phyloP scores from a whole-genome alignment of 768 basidiomycete genomes.

The Coprinellus aureogranulatus region DNA sequence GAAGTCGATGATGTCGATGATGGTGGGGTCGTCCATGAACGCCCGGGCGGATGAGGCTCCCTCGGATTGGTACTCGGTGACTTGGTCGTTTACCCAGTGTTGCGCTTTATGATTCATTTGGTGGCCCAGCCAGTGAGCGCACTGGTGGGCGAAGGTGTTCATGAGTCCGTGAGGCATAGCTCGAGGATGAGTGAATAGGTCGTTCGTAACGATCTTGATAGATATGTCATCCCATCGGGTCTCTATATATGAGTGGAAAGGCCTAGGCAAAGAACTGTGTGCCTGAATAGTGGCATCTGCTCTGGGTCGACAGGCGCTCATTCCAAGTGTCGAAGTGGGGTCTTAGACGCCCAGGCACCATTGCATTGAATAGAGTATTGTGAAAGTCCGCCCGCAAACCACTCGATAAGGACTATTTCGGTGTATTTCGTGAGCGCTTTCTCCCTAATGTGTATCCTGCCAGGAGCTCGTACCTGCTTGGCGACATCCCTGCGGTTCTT shows the following conservation, averaged over 20 bases:
- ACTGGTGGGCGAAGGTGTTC: not conserved
- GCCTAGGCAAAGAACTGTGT: not conserved
- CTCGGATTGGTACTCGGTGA: not conserved
- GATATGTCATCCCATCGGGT: not conserved
- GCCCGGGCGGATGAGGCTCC: not conserved
- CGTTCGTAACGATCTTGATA: not conserved
- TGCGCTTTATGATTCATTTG: not conserved
- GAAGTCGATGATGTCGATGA: not conserved
- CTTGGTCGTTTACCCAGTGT: not conserved
- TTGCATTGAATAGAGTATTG: too few species aligned
- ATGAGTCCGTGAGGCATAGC: not conserved
- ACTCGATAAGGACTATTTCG: not conserved
- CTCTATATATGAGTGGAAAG: not conserved
- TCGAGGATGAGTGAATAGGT: not conserved
- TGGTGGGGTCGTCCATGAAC: not conserved
- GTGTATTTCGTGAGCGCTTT: too few species aligned
- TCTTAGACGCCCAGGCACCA: too few species aligned
- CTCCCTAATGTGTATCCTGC: too few species aligned
- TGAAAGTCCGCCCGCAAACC: too few species aligned
- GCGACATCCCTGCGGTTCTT: too few species aligned
- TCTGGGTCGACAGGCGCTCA: too few species aligned
- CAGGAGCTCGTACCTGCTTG: too few species aligned
- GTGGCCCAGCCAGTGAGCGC: not conserved
- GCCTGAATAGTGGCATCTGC: too few species aligned
- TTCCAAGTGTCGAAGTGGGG: too few species aligned